phyloP scores from a whole-genome alignment of 805 yeast species.

The Zygosaccharomyces pseudorouxii region DNA sequence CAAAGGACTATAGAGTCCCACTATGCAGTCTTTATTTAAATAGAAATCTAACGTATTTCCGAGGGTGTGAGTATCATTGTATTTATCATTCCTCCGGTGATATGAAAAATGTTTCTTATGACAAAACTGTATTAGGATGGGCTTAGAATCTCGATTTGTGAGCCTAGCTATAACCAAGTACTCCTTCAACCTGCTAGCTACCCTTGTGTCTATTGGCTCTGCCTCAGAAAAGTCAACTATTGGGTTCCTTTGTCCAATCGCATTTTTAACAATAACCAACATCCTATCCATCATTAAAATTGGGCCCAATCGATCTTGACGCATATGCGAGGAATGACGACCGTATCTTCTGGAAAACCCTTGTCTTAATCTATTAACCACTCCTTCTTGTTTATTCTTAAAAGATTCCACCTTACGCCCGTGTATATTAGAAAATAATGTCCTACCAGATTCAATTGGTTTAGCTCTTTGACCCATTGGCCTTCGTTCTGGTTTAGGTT shows the following conservation, averaged over 20 bases:
- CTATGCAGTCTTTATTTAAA: constrained; percentile 33
- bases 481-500: background rate
- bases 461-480: background rate
- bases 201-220: constrained; percentile 49
- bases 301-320: constrained; percentile 42
- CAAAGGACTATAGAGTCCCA: constrained; percentile 55
- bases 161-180: constrained; percentile 66
- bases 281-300: constrained; percentile 62
- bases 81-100: constrained; percentile 24
- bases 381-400: constrained; percentile 2
- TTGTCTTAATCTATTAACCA: background rate
- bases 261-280: constrained; percentile 56
- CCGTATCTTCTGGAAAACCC: background rate
- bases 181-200: constrained; percentile 75
- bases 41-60: constrained; percentile 31
- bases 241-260: constrained; percentile 28
- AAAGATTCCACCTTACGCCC: background rate
- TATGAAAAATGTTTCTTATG: constrained; percentile 21
- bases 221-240: constrained; percentile 43
- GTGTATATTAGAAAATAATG: background rate
- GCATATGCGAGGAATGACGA: background rate
- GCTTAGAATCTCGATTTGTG: constrained; percentile 48
- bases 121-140: constrained; percentile 62
- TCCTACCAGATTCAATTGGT: background rate
- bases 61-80: constrained; percentile 14